Base-by-base conservation (phyloP, 805 yeast species). In the Myxozyma nipponensis region DNA sequence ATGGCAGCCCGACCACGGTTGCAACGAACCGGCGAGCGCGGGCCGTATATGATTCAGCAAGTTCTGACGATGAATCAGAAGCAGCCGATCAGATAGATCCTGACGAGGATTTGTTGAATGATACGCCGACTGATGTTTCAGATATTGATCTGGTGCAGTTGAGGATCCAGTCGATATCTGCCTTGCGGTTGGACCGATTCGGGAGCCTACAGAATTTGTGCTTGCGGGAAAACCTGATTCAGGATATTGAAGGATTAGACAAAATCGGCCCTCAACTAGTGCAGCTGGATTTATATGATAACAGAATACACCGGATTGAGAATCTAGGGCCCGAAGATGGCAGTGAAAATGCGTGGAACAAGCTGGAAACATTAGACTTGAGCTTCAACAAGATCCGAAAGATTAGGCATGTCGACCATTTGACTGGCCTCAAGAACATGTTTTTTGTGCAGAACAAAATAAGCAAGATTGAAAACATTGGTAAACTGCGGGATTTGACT, bases 401-500 rank as follows among this genome's bases (percentile, higher is more conserved):
- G 65, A 86, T 91, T 63, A 86, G 86, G 69, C 86, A 89, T 66
- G 60, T 91, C 39, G 84, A 81, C 41, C 71, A 76, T 3, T 70
- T 91, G 59, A 72, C 69, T 1, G 72, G 82, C 4, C 68, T 93
- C 59, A 80, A 79, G 58, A 80, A 84, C 54, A 64, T 93, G 39
- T 93, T 81, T 64, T 81, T 93, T 68, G 95, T 95, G 36, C 97
- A 91, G 64, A 93, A 93, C 68, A 84, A 80, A 62, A 87, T 93
- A 47, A 67, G 76, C 15, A 82, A 78, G 51, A 87, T 93, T 58
- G 82, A 81, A 58, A 82, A 83, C 59, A 58, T 91, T 43, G 79
- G 78, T 13, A 72, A 74, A 1, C 72, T 88, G 50, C 67, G 65
- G 1, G 72, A 78, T 18, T 68, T 93, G 56, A 77, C 69, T 46